phyloP scores from a whole-genome alignment of 441 rosid genomes.

The Croton laevigatus region DNA sequence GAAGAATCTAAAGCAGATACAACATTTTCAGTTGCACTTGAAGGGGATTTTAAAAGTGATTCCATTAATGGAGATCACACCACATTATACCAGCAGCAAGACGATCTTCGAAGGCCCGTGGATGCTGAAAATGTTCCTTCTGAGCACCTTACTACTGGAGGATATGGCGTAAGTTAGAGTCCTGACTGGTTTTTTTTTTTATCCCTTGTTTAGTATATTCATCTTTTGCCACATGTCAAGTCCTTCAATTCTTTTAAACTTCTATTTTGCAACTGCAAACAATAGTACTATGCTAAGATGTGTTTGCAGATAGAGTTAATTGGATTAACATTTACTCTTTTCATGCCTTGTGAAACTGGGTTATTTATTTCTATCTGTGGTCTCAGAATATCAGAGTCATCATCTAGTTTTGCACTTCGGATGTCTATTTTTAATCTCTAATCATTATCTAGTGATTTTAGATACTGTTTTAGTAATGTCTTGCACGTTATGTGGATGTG shows the following conservation, averaged over 20 bases:
- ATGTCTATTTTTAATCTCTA: background rate
- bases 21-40: constrained; percentile 27
- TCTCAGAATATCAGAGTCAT: background rate
- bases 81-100: constrained; percentile 34
- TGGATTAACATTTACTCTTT: background rate
- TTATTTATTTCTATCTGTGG: background rate
- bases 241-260: background rate
- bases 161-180: constrained; percentile 49
- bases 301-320: background rate
- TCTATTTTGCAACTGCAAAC: background rate
- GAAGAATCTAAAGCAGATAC: constrained; percentile 34
- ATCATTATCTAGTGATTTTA: background rate
- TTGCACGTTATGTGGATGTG: constrained; percentile 1
- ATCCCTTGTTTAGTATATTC: constrained; percentile 19
- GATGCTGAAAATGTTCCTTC: constrained; percentile 36
- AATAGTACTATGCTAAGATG: background rate
- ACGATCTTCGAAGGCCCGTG: constrained; percentile 34
- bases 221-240: background rate
- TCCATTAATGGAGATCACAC: constrained; percentile 31
- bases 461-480: background rate
- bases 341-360: background rate
- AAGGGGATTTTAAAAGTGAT: constrained; percentile 26
- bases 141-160: constrained; percentile 31
- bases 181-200: background rate
- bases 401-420: too few species aligned